A percentile compares a stretch with the other conserved stretches of the same genome.
Conservation (phyloP, 2,329 filamentous ascomycete genomes). For the Phaeosphaeria sp. region DNA sequence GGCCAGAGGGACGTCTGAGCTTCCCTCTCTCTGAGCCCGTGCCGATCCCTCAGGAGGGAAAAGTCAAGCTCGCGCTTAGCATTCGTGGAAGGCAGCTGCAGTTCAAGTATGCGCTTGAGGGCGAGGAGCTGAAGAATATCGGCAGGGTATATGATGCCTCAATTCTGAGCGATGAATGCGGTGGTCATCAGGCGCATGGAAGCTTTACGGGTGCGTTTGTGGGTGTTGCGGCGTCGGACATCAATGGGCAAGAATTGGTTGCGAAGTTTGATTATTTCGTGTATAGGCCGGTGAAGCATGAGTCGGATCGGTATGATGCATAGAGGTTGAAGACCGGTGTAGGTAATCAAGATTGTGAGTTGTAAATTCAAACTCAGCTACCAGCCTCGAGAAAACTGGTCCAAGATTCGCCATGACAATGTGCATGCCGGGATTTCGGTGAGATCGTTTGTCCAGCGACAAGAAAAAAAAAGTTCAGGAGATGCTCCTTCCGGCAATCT, state of each 20-base stretch:
- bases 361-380: too few species aligned
- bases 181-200: slow-evolving; percentile 65
- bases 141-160: slow-evolving; percentile 65
- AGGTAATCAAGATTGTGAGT: background rate
- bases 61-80: slow-evolving; percentile 59
- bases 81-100: slow-evolving; percentile 62
- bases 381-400: background rate
- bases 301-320: slow-evolving; percentile 41
- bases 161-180: slow-evolving; percentile 68
- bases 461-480: background rate
- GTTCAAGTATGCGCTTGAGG: slow-evolving; percentile 63
- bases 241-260: slow-evolving; percentile 35
- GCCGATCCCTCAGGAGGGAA: slow-evolving; percentile 61
- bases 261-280: slow-evolving; percentile 43
- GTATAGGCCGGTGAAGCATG: slow-evolving; percentile 38
- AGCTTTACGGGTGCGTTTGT: slow-evolving; percentile 67
- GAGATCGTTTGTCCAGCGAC: background rate
- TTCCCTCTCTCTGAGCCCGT: slow-evolving; percentile 54
- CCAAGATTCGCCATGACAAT: background rate
- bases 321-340: background rate
- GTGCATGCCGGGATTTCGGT: background rate
- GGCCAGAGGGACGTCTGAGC: slow-evolving; percentile 58
- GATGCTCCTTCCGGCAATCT: background rate
- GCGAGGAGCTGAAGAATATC: slow-evolving; percentile 53
- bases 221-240: slow-evolving; percentile 41